Evolutionary conservation across 176 grass and related monocot genomes (phyloP), one percentile per base, ranked within the genome.

Genomic region (Rhynchospora tenuis): DNA sequence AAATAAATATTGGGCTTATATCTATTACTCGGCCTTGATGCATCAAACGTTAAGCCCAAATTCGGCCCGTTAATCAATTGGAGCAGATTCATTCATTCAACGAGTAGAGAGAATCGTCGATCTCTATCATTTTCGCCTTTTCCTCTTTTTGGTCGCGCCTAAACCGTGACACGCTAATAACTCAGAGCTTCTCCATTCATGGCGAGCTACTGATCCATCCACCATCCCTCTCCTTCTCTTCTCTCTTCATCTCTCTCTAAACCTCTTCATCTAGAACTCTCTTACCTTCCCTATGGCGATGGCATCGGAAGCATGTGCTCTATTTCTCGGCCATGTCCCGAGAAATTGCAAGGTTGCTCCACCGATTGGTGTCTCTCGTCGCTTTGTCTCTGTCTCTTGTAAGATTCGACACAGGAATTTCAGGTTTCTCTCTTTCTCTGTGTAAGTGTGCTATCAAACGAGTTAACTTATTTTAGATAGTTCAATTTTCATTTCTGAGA

Each of bases 361-460:
- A 62, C 46, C 81, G 51, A 19, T 84, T 14, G 55, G 67, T 14
- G 10, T 54, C 50, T 33, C 43, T 61, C 44, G 74, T 42, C 85
- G 16, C 69, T 66, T 64, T 50, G 16, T 91, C 28, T 33, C 15
- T 22, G 72, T 90, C 50, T 50, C 72, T 66, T 86, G 87, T 81
- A 86, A 87, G 31, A 69, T 88, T 52, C 90, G 86, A 9, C 58
- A 74, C 29, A 84, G 81, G 48, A 83, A 64, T 46, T 83, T 94
- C 78, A 91, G 94, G 94, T 92, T 9, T 54, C 48, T 83, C 38
- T 51, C 57, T 54, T 16, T 82, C 58, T 28, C 19, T 80, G 2
- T 61, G 14, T 20, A 16, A 77, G 1, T 70, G 42, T 31, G 14
- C 13, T 24, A 70, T 27, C 12, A 33, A 8, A 61, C 6, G 11